Evolutionary conservation across 1,284 basidiomycete species (phyloP), one percentile per base, ranked within the genome.

Genomic region (Testicularia cyperi): DNA sequence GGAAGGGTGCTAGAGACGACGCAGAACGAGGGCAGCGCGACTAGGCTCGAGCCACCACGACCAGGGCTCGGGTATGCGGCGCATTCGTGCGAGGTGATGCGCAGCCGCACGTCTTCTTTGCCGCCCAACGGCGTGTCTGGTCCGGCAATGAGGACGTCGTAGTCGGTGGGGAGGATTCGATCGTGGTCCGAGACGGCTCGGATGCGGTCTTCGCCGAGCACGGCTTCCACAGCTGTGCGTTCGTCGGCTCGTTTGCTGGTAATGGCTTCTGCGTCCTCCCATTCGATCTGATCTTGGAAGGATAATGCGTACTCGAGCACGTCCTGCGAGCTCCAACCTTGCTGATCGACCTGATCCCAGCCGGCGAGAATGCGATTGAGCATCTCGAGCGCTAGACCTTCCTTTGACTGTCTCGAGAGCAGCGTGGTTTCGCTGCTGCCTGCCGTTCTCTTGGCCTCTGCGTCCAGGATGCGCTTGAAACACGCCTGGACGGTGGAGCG

Each of bases 1-100:
- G 92, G 84, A 6, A 88, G 79, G 0, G 83, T 83, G 0, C 78
- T 72, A 2, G 90, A 91, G 0, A 86, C 82, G 45, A 95, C 78
- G 72, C 86, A 92, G 76, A 92, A 84, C 0, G 84, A 78, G 0
- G 90, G 90, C 5, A 84, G 80, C 51, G 79, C 79, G 5, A 75
- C 4, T 1, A 26, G 26, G 13, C 46, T 22, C 2, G 32, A n/a
- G 15, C 31, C 37, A n/a, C 44, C 44, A n/a, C n/a, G n/a, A 9
- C 21, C 23, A 1, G 47, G 43, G 2, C 40, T 21, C 7, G 66
- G 54, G 30, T 68, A 85, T 5, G 79, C 72, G 42, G 81, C 80
- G n/a, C 80, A 72, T 2, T 77, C 55, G 37, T 85, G 82, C 25
- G 85, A 79, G 24, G 87, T 74, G 47, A 92, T 78, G 52, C 89